Evolutionary conservation across 2,329 filamentous ascomycete genomes (phyloP).

Genomic region (Phialophora tarda): DNA sequence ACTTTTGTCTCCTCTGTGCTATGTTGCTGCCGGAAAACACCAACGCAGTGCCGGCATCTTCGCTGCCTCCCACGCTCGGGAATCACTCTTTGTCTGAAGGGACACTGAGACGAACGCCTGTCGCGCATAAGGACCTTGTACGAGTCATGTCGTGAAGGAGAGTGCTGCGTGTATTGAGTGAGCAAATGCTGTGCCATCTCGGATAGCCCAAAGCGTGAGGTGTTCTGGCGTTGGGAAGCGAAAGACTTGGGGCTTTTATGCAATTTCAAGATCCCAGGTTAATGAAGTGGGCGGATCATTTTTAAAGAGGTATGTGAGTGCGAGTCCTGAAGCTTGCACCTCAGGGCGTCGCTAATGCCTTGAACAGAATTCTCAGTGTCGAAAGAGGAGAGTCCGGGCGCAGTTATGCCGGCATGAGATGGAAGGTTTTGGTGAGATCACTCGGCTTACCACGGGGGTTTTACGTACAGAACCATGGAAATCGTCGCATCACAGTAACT

Average conservation of each 20-base stretch:
- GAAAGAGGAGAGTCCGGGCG: slow-evolving; percentile 4
- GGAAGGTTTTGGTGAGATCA: slow-evolving; percentile 6
- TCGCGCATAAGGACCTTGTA: background rate
- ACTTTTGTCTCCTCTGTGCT: slow-evolving; percentile 15
- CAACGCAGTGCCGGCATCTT: background rate
- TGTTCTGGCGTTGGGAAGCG: background rate
- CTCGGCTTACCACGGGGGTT: slow-evolving; percentile 14
- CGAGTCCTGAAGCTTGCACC: background rate
- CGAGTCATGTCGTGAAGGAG: background rate
- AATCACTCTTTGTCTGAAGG: background rate
- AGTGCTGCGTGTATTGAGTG: background rate
- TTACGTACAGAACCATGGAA: slow-evolving; percentile 28
- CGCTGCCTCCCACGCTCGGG: background rate
- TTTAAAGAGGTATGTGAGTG: background rate
- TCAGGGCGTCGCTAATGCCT: background rate
- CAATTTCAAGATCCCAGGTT: background rate
- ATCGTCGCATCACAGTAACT: background rate
- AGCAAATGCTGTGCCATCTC: background rate
- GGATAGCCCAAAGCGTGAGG: background rate
- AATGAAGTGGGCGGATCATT: background rate
- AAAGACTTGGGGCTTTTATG: background rate
- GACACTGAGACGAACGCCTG: background rate
- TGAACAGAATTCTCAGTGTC: background rate
- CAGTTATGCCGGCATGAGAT: slow-evolving; percentile 12
- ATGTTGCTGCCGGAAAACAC: slow-evolving; percentile 10